These are phyloP conservation scores for Boletus barrowsii DNA, from an alignment of 768 basidiomycete genomes.

Conservation along the genomic window DNA sequence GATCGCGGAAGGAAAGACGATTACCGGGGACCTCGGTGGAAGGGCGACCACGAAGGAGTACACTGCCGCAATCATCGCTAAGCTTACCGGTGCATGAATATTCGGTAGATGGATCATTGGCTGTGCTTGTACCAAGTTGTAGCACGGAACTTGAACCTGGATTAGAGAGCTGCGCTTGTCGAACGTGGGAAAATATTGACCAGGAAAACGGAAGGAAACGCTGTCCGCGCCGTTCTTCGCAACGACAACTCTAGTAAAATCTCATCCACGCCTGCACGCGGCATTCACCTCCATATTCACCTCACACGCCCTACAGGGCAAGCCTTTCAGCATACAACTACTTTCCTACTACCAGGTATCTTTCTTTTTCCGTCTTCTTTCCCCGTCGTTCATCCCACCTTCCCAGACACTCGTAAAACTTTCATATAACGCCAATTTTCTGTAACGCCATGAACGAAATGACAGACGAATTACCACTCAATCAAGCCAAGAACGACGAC, in stretches of 20 bases:
- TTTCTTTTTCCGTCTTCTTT: constrained; percentile 9
- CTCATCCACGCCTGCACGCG: constrained; percentile 51
- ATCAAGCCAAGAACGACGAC: constrained; percentile 66
- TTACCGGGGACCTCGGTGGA: constrained; percentile 95
- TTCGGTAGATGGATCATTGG: not conserved
- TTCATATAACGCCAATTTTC: constrained; percentile 34
- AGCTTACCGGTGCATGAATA: constrained; percentile 41
- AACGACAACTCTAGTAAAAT: constrained; percentile 42
- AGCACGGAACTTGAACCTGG: constrained; percentile 1
- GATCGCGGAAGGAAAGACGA: constrained; percentile 92
- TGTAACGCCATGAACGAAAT: constrained; percentile 75
- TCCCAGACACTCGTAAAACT: constrained; percentile 49
- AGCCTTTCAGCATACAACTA: constrained; percentile 51
- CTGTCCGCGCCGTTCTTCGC: constrained; percentile 24
- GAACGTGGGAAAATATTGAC: constrained; percentile 29
- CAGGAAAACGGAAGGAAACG: constrained; percentile 15
- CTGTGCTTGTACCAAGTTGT: not conserved
- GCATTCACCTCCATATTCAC: constrained; percentile 53
- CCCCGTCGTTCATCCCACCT: constrained; percentile 17
- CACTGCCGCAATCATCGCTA: constrained; percentile 82
- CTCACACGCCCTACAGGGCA: constrained; percentile 92
- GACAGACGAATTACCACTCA: constrained; percentile 69
- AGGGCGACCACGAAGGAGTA: constrained; percentile 88
- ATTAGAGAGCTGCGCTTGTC: constrained; percentile 7
- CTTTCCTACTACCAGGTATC: constrained; percentile 48